These are phyloP conservation scores for Ophiocordyceps robertsii DNA, from an alignment of 2,329 filamentous ascomycete species.

Conservation along the genomic window DNA sequence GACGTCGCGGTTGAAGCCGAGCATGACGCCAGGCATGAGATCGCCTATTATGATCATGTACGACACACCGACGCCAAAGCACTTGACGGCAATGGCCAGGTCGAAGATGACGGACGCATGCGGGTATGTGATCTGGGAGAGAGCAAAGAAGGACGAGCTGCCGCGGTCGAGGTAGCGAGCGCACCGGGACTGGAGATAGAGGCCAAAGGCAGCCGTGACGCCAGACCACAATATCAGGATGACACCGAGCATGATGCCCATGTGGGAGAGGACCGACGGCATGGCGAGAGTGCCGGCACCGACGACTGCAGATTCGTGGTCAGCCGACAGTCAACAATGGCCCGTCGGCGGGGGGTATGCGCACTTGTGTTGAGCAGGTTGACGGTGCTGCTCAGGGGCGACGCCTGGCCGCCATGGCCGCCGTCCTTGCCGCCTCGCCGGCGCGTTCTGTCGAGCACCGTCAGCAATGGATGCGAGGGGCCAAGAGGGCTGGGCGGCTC, in stretches of 20 bases:
- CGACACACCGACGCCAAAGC: conserved; percentile 92
- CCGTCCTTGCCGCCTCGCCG: conserved; percentile 56
- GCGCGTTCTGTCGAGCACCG: conserved; percentile 30
- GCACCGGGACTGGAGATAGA: conserved; percentile 90
- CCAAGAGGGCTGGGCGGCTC: conserved; percentile 3
- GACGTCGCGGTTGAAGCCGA: conserved; percentile 59
- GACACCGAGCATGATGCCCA: conserved; percentile 78
- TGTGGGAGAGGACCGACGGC: conserved; percentile 91
- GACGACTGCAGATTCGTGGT: conserved; percentile 49
- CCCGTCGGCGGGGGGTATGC: conserved; percentile 12
- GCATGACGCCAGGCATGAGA: conserved; percentile 87
- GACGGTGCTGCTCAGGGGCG: conserved; percentile 81
- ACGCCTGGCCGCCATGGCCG: conserved; percentile 58
- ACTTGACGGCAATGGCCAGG: conserved; percentile 90
- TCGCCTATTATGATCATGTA: conserved; percentile 99
- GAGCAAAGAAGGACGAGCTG: conserved; percentile 82
- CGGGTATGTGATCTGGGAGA: conserved; percentile 93
- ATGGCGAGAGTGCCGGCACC: conserved; percentile 88
- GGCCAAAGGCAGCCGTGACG: conserved; percentile 74
- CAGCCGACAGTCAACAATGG: conserved; percentile 3
- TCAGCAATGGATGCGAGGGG: conserved; percentile 2
- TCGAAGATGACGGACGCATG: conserved; percentile 94
- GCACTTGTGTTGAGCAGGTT: conserved; percentile 93
- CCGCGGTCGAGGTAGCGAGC: conserved; percentile 86
- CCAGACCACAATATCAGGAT: conserved; percentile 87